Evolutionary conservation across 768 basidiomycete genomes (phyloP).

Genomic region (Terana coerulea): DNA sequence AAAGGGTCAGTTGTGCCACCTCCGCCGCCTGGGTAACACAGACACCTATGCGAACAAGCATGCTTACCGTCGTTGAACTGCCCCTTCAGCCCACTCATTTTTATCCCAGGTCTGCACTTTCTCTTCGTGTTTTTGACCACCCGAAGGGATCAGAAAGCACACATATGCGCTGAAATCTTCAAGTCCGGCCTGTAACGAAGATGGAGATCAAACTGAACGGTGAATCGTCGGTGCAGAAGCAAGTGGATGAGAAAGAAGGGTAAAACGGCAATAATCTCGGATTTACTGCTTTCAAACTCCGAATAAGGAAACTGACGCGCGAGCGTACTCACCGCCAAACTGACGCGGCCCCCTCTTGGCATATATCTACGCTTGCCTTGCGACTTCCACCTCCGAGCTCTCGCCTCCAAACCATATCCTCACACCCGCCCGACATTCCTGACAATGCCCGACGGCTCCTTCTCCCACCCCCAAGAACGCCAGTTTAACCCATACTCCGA

Average conservation of each 20-base stretch:
- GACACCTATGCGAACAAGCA: neutral
- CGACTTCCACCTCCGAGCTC: neutral
- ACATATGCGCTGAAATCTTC: neutral
- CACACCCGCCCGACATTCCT: neutral
- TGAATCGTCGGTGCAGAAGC: constrained; percentile 11
- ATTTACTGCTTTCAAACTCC: constrained; percentile 1
- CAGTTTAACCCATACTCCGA: constrained; percentile 87
- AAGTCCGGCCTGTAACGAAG: too few relatives aligned
- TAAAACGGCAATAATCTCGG: constrained; percentile 4
- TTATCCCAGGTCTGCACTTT: neutral
- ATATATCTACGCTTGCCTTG: constrained; percentile 1
- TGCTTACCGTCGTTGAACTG: neutral
- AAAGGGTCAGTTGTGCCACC: neutral
- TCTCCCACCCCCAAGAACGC: constrained; percentile 43
- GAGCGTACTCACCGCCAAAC: neutral
- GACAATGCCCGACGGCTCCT: constrained; percentile 28
- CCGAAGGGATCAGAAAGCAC: neutral
- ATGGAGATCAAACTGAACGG: neutral
- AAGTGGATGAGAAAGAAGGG: constrained; percentile 8
- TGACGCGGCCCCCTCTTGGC: constrained; percentile 2
- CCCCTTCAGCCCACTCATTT: too few relatives aligned
- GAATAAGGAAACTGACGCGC: constrained; percentile 5
- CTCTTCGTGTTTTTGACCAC: neutral
- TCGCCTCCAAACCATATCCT: neutral
- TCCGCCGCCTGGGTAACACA: neutral